These are phyloP conservation scores for Claviceps cyperi DNA, from an alignment of 2,329 filamentous ascomycete species.

Conservation along the genomic window DNA sequence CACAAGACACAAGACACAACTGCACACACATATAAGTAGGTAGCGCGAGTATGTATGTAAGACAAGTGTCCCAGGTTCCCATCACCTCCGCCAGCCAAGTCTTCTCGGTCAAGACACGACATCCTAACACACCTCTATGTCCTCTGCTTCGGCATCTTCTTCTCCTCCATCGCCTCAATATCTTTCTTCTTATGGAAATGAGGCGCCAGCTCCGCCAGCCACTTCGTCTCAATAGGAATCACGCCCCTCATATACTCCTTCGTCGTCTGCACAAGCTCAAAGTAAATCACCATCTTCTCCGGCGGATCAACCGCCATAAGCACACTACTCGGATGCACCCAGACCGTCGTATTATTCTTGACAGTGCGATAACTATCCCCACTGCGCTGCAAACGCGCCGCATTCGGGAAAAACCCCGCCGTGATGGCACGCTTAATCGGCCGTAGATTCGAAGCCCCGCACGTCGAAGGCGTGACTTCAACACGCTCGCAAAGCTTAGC, in stretches of 20 bases:
- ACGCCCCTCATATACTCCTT: constrained; percentile 90
- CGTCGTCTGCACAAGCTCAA: constrained; percentile 64
- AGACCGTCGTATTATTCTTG: constrained; percentile 78
- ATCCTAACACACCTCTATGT: neutral
- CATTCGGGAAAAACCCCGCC: constrained; percentile 88
- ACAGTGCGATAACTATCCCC: constrained; percentile 85
- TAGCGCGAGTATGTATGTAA: no score
- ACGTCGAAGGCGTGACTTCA: constrained; percentile 59
- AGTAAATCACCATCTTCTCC: constrained; percentile 73
- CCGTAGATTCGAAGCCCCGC: constrained; percentile 51
- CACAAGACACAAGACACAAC: no score
- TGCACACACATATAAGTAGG: no score
- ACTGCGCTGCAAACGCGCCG: constrained; percentile 65
- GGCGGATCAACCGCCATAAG: constrained; percentile 65
- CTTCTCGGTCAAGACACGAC: neutral
- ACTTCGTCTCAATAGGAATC: constrained; percentile 70
- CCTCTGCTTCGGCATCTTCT: constrained; percentile 36
- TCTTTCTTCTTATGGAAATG: constrained; percentile 93
- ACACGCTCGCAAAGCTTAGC: constrained; percentile 86
- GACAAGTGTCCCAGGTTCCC: no score
- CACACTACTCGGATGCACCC: constrained; percentile 79
- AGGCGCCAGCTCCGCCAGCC: constrained; percentile 80
- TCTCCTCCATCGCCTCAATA: constrained; percentile 67
- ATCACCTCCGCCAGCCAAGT: no score
- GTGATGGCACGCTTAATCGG: constrained; percentile 82